Conservation (phyloP, 768 basidiomycete species). For the Pleurotus ostreatus region DNA sequence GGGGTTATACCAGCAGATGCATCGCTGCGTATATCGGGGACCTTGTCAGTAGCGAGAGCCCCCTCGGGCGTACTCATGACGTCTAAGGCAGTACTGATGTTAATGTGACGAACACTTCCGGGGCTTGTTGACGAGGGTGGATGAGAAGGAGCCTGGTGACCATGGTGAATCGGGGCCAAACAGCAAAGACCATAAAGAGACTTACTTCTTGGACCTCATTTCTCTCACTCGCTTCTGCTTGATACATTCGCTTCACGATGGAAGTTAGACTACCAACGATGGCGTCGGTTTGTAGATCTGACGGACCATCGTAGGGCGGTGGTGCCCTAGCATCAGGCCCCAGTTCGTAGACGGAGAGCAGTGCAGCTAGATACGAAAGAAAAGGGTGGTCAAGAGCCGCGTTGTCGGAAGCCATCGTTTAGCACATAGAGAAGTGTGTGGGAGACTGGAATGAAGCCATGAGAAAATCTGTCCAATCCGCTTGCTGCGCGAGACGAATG, state of each 20-base stretch:
- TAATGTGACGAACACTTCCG: background rate
- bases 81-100: slow-evolving; percentile 19
- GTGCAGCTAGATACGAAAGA: slow-evolving; percentile 49
- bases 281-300: slow-evolving; percentile 54
- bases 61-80: background rate
- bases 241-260: slow-evolving; percentile 50
- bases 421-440: background rate
- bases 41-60: slow-evolving; percentile 20
- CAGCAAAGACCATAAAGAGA: background rate
- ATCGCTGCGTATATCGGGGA: slow-evolving; percentile 24
- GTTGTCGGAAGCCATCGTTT: background rate
- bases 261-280: slow-evolving; percentile 48
- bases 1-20: slow-evolving; percentile 11
- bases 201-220: slow-evolving; percentile 10
- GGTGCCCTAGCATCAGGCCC: slow-evolving; percentile 44
- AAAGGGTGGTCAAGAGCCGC: background rate
- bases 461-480: no score
- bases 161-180: background rate
- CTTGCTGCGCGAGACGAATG: no score
- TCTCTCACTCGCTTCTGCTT: slow-evolving; percentile 43
- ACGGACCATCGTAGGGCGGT: slow-evolving; percentile 50
- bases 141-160: background rate
- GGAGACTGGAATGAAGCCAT: background rate
- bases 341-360: slow-evolving; percentile 59
- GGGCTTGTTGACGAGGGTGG: background rate